These are phyloP conservation scores for Oryza longistaminata DNA, from an alignment of 176 grass and related monocot genomes.

Conservation along the genomic window DNA sequence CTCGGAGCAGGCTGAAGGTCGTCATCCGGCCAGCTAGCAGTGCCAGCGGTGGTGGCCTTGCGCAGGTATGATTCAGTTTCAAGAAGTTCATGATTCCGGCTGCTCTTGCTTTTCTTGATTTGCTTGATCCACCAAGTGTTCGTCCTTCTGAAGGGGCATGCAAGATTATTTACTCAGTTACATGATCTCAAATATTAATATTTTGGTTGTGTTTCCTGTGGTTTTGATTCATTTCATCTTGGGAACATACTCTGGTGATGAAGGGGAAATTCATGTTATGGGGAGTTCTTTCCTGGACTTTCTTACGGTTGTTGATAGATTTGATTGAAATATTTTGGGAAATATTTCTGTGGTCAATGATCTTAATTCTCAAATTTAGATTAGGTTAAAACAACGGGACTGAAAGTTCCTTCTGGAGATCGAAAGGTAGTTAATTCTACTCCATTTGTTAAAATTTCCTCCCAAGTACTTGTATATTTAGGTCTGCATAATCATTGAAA, in stretches of 20 bases:
- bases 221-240: not conserved
- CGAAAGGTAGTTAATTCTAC: not conserved
- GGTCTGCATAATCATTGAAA: slow-evolving; percentile 22
- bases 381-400: not conserved
- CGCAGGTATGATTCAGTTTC: slow-evolving; percentile 20
- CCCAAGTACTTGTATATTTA: not conserved
- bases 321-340: not conserved
- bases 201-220: not conserved
- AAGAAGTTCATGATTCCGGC: not conserved
- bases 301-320: not conserved
- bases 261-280: not conserved
- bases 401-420: not conserved
- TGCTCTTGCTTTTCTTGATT: not conserved
- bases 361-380: not conserved
- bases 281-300: not conserved
- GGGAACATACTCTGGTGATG: not conserved
- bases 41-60: not conserved
- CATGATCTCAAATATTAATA: not conserved
- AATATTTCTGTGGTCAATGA: not conserved
- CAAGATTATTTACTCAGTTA: not conserved
- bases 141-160: not conserved
- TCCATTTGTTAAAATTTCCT: not conserved
- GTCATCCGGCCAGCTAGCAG: not conserved
- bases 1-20: not conserved
- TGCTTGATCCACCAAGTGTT: not conserved